Base-by-base conservation (phyloP, 257 asterid species). In the Ballota nigra region DNA sequence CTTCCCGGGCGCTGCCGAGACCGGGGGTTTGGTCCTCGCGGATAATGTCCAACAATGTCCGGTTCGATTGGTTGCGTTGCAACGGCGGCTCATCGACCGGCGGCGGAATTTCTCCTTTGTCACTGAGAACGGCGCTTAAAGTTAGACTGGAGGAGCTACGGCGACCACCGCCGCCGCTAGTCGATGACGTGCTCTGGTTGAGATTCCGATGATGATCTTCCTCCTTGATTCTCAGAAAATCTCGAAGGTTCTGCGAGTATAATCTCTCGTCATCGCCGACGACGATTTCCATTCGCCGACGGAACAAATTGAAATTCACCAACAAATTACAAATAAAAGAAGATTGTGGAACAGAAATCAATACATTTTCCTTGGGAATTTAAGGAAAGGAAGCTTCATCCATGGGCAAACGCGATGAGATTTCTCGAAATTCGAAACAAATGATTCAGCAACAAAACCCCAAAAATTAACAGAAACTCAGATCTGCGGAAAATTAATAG, bases 31-130 rank as follows among this genome's bases (percentile, higher is more conserved):
- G 83, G 45, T 91, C 98, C 23, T 91, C 97, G 10, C 88, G 83
- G 55, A 91, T 86, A n/a, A 89, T 72, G 58, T 89, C 96, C 2
- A 88, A 63, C 68, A 89, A 77, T 0, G 97, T 89, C 84, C 92
- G 85, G 68, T 69, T 85, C 41, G 92, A 79, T 65, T 72, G 80
- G 36, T 36, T 65, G 0, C 79, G 74, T 36, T 23, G 78, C 78
- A 16, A 62, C 77, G 70, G 81, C 70, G 68, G 81, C 52, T 64
- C 85, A 0, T 58, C 77, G 26, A 45, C 43, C 8, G 71, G 76
- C 13, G 66, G 62, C 1, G 75, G 73, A 19, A 40, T 68, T 0
- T 47, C 79, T 19, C 64, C 52, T 31, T 63, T 80, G n/a, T 78
- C 84, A 56, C 74, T 68, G 68, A 84, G 76, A 34, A 84, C 45